Base-by-base conservation (phyloP, 345 rosid genomes). In the Ceriops tagal region DNA sequence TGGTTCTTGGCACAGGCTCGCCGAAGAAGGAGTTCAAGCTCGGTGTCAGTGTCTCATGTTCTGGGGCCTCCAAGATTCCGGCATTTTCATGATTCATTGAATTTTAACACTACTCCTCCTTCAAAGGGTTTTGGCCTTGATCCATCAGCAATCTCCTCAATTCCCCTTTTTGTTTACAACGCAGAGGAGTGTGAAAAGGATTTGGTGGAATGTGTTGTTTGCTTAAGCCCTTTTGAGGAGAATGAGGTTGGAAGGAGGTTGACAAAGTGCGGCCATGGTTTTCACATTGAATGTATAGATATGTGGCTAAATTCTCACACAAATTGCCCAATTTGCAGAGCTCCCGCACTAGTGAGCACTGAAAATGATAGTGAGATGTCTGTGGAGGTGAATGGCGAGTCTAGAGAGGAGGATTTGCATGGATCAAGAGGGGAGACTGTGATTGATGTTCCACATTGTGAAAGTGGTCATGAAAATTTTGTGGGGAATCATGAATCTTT, bases 211-310 rank as follows among this genome's bases (percentile, higher is more conserved):
- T 92, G 98, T 70, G 92, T 84, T 28, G 80, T 92, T 61, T 89
- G 98, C 83, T 75, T 92, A 19, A 82, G 84, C 35, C 62, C 63
- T 20, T 90, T 88, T 62, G 92, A 86, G 78, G 93, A 77, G 0
- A 75, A 80, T 34, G 98, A 90, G 11, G 71, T 75, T 8, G 90
- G 96, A 11, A 79, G 92, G 78, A 79, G 75, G 27, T 53, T 92
- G 61, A 79, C 75, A 18, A 85, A 68, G 7, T 92, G 98, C 37
- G 88, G 88, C 20, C 98, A 92, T 67, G 74, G 74, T 46, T 92
- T 92, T 67, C 98, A 90, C 53, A 83, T 87, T 27, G 90, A 87
- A 64, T 92, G 97, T 62, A 85, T 92, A 51, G 96, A 90, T 30
- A 90, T 81, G 88, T 92, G 98, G 98, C 69, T 92, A 63, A 75